Base-by-base conservation (phyloP, 306 rosid genomes). In the Medicago lupulina region DNA sequence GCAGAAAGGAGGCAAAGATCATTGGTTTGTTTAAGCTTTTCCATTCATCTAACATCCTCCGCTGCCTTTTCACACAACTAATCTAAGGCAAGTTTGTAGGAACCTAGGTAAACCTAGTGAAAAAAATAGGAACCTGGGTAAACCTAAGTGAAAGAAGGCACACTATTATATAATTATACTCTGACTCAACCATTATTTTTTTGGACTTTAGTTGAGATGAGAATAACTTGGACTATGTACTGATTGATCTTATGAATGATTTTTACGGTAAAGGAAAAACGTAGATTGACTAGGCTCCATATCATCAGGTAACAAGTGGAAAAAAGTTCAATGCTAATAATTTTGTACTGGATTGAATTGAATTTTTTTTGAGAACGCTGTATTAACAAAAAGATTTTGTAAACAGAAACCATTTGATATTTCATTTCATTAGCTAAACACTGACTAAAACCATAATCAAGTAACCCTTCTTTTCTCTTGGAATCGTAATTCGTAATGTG, bases 341-440 rank as follows among this genome's bases (percentile, higher is more conserved):
- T 43, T 44, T 16, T 47, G 3, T 40, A 69, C 73, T 11, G 21
- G 21, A 73, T 46, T 57, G 5, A 59, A 66, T 64, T 19, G 59
- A 28, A 39, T 46, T 1, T 19, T 19, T 18, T 77, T 49, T 16
- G 36, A 66, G 15, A 31, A 66, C 59, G 7, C 14, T 65, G 73
- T 47, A 71, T 28, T 15, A 59, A 38, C 75, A 71, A 23, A 15
- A 34, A 58, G 5, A 46, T 47, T 47, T 72, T 77, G 43, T 60
- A 39, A 66, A 66, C 72, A 63, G 70, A 76, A 66, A 72, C 40
- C 67, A 25, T 60, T 71, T 65, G 16, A 55, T 68, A 68, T 18
- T 3, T 53, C 77, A 51, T 59, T 70, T 54, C 11, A 75, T 57
- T 23, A 64, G 70, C 85, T 71, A 76, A 34, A 55, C 61, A 54